Base-by-base conservation (phyloP, 305 asterid species). In the Fraxinus dipetala region DNA sequence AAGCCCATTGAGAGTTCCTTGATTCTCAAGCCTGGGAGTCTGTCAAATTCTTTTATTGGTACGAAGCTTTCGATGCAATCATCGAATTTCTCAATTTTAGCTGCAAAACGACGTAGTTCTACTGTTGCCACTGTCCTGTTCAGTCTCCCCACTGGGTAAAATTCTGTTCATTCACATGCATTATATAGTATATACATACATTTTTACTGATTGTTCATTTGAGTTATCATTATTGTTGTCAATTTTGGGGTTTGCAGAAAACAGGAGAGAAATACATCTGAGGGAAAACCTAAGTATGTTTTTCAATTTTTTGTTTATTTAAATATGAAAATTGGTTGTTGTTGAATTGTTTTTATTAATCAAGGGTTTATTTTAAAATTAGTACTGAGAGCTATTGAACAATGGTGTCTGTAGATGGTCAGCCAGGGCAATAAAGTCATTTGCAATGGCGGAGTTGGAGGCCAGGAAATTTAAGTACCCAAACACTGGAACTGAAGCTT, bases 391-490 rank as follows among this genome's bases (percentile, higher is more conserved):
- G 81, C 78, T 80, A 11, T 77, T 85, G 85, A 80, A 72, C 78
- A 45, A 56, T 88, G 86, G 80, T 84, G 80, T 79, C 81, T 81
- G 51, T 59, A 95, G 98, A 90, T 95, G 97, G 97, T 92, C 99
- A 6, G 91, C 96, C 2, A 92, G 95, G 90, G 84, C 98, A 34
- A 91, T 95, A 81, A 92, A 90, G 91, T 87, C 97, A 16, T 95
- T 90, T 87, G 92, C 88, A n/a, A 89, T 95, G 96, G 98, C 79
- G 20, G 94, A 90, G 79, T 86, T 92, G 88, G 97, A 95, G 88
- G 98, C 96, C 7, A 85, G 95, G 81, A 95, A 91, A 90, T 92
- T 95, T 85, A 93, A 89, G 89, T 93, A 89, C 86, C 90, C 96
- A n/a, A 91, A 82, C 51, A 93, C 94, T 18, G 97, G 99, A 24